Evolutionary conservation across 163 green algal genomes (phyloP), one percentile per base, ranked within the genome.

Genomic region (Chlorella variabilis): DNA sequence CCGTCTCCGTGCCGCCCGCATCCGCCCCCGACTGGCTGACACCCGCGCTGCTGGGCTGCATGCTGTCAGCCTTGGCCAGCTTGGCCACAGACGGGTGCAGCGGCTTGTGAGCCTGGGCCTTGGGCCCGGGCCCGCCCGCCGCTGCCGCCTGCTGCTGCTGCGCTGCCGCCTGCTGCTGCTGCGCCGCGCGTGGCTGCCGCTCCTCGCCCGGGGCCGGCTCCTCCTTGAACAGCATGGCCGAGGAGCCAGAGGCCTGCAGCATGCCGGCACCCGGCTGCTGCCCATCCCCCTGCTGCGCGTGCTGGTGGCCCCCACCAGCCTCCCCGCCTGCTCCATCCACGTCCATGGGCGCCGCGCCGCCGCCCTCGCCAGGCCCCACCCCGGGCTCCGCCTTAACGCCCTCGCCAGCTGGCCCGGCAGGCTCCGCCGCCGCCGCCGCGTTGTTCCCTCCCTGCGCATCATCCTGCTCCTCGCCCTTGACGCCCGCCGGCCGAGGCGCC

Each of bases 21-120:
- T 71, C 75, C 0, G 39, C 75, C 3, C 73, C 73, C 36, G 73
- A 80, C 56, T 80, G 73, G 73, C 73, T 80, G 11, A 80, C 54
- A 2, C 73, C 73, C 56, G 75, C 75, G 56, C 75, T 81, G 75
- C 75, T 81, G 58, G 75, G 75, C 75, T 81, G 75, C 59, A 61
- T 71, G 77, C 77, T 77, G 66, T 80, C 73, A 1, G 56, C 56
- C 56, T 69, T 69, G 13, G 29, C 29, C 29, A 77, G 66, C 66
- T 27, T 29, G 6, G 77, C 48, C 45, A 81, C 29, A 11, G 68
- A 33, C 1, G 77, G 77, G 51, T 65, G 77, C 77, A 77, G 66
- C 38, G 65, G 77, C 49, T 66, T 66, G 66, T 42, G 38, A 18
- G 58, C 25, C 18, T 49, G 74, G 27, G 21, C 25, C 58, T 34